Base-by-base conservation (phyloP, 2,329 filamentous ascomycete genomes). In the Stagonosporopsis rhizophila region DNA sequence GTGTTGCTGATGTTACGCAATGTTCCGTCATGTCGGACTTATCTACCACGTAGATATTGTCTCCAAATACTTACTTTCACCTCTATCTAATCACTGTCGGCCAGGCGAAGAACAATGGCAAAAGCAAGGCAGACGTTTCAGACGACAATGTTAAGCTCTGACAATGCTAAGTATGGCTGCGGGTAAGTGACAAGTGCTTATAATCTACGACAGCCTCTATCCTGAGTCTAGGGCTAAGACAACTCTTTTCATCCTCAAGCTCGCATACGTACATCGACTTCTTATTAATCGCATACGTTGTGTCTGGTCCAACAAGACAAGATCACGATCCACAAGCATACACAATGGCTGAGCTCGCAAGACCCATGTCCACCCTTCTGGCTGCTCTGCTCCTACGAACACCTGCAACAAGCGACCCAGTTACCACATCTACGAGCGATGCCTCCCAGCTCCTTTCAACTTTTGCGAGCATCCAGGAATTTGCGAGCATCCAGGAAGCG, bases 111-210 rank as follows among this genome's bases (percentile, higher is more conserved):
- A 56, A 52, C 44, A 52, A 44, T 56, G 34, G 23, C 47, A 44
- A 23, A n/a, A 20, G 17, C 19, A 7, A 23, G 12, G 15, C 23
- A 44, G n/a, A 19, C 17, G 7, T 5, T 4, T 3, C 19, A 25
- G 30, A 47, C 22, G 25, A 56, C 38, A 51, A 52, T 56, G 20
- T 9, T 25, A 52, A 48, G 42, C 25, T 19, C n/a, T 25, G 20
- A 56, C 47, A 56, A 56, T 52, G 39, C 23, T n/a, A 47, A 39
- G 17, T 9, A 23, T 27, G 12, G 6, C 27, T 25, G 4, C 8
- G n/a, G 27, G 41, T 20, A 17, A 22, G 11, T 25, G 3, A 3
- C 37, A 15, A 11, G 15, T 42, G 7, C 22, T 38, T 47, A 51
- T 46, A 56, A 42, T 4, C 28, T 34, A 14, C 25, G 12, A 14